A percentile compares a stretch with the other conserved stretches of the same genome.
These are phyloP conservation scores for Paxillus rubicundulus DNA, from an alignment of 768 basidiomycete species.

Conservation along the genomic window DNA sequence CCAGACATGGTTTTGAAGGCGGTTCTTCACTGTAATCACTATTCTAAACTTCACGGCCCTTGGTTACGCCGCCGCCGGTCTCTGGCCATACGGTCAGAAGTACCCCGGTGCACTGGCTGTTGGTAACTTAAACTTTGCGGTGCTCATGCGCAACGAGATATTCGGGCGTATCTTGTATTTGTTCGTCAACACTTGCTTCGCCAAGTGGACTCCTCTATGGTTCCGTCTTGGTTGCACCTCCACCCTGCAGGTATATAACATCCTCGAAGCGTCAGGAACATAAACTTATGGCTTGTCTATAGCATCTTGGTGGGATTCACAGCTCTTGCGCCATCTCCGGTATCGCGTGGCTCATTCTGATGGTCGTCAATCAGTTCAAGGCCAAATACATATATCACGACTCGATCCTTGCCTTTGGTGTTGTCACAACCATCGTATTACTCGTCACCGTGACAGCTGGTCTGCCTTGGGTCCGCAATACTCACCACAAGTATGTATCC, in stretches of 20 bases:
- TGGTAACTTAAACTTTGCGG: conserved; percentile 69
- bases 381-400: conserved; percentile 48
- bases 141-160: conserved; percentile 78
- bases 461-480: conserved; percentile 78
- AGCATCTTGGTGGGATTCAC: conserved; percentile 81
- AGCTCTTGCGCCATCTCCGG: conserved; percentile 72
- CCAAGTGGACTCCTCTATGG: conserved; percentile 80
- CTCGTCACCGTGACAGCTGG: conserved; percentile 61
- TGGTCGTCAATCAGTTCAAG: conserved; percentile 55
- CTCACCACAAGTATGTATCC: conserved; percentile 68
- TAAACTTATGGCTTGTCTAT: conserved; percentile 11
- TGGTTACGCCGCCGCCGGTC: conserved; percentile 55
- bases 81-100: conserved; percentile 64
- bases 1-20: conserved; percentile 39
- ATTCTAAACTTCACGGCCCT: conserved; percentile 59
- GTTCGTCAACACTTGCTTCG: conserved; percentile 68
- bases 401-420: conserved; percentile 59
- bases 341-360: conserved; percentile 65
- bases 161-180: conserved; percentile 77
- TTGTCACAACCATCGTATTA: conserved; percentile 55
- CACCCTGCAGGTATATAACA: conserved; percentile 52
- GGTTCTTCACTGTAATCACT: conserved; percentile 68
- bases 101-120: conserved; percentile 72
- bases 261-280: background rate
- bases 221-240: conserved; percentile 73